Evolutionary conservation across 371 early-diverging fungal genomes (phyloP).

Genomic region (Mucor plumbeus): DNA sequence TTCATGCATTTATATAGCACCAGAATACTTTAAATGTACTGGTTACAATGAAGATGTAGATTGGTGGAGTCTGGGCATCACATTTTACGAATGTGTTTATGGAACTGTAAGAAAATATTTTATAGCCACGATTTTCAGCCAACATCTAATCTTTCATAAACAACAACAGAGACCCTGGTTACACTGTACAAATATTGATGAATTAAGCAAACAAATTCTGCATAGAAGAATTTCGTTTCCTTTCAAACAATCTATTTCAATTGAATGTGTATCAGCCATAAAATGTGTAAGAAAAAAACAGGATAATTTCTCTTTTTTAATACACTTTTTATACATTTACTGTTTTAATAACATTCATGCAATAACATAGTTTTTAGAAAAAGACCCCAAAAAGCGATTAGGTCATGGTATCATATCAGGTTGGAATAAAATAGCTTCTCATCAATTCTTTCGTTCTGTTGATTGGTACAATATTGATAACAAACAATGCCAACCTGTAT

Average conservation of each 20-base stretch:
- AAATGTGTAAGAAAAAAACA: conserved; percentile 41
- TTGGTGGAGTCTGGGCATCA: conserved; percentile 89
- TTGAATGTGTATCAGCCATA: conserved; percentile 56
- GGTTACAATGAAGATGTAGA: conserved; percentile 75
- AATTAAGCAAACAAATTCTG: conserved; percentile 53
- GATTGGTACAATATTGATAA: conserved; percentile 43
- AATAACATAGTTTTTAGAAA: conserved; percentile 35
- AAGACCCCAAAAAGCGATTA: conserved; percentile 45
- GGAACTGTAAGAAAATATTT: conserved; percentile 35
- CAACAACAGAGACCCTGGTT: conserved; percentile 51
- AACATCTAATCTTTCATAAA: neutral
- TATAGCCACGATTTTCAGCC: neutral
- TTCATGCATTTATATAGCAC: conserved; percentile 54
- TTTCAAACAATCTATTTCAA: conserved; percentile 43
- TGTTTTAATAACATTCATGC: neutral
- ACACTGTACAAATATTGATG: conserved; percentile 42
- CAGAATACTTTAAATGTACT: conserved; percentile 67
- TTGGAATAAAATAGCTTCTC: conserved; percentile 35
- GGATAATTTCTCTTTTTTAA: too few species aligned
- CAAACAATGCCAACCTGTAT: conserved; percentile 52
- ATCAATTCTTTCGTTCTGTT: conserved; percentile 47
- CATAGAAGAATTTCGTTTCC: conserved; percentile 49
- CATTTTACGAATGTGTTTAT: conserved; percentile 71
- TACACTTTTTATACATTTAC: too few species aligned
- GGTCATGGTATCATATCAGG: conserved; percentile 45